Evolutionary conservation across 805 yeast species (phyloP), one percentile per base, ranked within the genome.

Genomic region (Spencermartinsiella europaea): DNA sequence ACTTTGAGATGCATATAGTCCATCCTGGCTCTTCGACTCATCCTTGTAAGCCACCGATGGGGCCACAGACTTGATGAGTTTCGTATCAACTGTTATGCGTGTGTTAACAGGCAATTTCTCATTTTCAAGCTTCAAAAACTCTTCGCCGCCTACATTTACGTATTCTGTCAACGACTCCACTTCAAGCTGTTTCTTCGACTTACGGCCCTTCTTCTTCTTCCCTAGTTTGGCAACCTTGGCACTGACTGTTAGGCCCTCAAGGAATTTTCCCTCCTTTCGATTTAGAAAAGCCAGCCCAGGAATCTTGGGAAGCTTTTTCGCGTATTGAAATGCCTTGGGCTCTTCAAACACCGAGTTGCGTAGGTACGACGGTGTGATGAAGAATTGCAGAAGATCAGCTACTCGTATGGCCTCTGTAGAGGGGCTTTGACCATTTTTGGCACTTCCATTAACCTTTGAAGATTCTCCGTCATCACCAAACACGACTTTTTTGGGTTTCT

Each of bases 311-410:
- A 84, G 71, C 52, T 75, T 77, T 31, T 71, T 70, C 0, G 95
- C 96, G 51, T 77, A 73, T 45, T 72, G 72, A 61, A 85, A 77
- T 33, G 56, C 46, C 34, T 52, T 52, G 27, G 48, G 72, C 25
- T 57, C 67, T 50, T 74, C 71, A 68, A 88, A 86, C 3, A 83
- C 72, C 1, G 81, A 65, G 50, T 81, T 81, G 16, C 81, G 76
- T 37, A 89, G 70, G 59, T 89, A 86, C 41, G 87, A 84, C 1
- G 96, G 96, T 0, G 96, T 88, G 14, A 88, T 79, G 58, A 86
- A 86, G 60, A 70, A 88, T 60, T 87, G 95, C 47, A 89, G 67
- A 34, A 89, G 69, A 1, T 81, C 70, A 1, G 91, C 89, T 45
- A 87, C 72, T 5, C 81, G 58, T 60, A 81, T 64, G 0, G 81